Evolutionary conservation across 75 land plant species (phyloP), one percentile per base, ranked within the genome.

Genomic region (Cunninghamia lanceolata): DNA sequence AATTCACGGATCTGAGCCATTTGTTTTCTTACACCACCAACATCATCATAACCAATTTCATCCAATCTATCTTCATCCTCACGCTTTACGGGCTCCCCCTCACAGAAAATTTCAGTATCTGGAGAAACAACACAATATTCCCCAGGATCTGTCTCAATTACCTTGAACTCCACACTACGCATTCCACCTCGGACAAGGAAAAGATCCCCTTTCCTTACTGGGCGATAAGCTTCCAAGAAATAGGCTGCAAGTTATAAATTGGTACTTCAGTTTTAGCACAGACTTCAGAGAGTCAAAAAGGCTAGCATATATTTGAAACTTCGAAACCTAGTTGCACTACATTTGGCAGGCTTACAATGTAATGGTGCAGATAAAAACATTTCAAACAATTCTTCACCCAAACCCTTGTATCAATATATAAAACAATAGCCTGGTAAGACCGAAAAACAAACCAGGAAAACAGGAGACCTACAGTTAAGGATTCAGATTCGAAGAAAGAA

Each of bases 21-120:
- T 85, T 95, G 97, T 84, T 93, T 95, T 56, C 97, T 89, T 14
- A 95, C 97, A 39, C 97, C 97, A 87, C 97, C 97, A 76, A 96
- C 97, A 91, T 96, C 97, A 88, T 96, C 97, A 88, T 95, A 95
- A 25, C 97, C 97, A 40, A 95, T 93, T 82, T 95, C 97, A 87
- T 95, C 89, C 46, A 95, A 89, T 70, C 94, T 85, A 42, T 95
- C 93, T 84, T 95, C 96, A 88, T 95, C 96, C 82, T 95, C 96
- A 42, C 3, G 43, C 43, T 42, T 42, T 3, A 42, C 43, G 3
- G 43, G 43, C 43, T 42, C 43, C 43, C 43, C 43, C 43, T 42
- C 43, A 42, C 3, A 42, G 43, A 42, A 42, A 42, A 42, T 42
- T 42, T 42, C 3, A 42, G 43, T 42, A 42, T 42, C 3, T 42